Evolutionary conservation across 2,329 filamentous ascomycete genomes (phyloP).

Genomic region (Epicoccum nigrum): DNA sequence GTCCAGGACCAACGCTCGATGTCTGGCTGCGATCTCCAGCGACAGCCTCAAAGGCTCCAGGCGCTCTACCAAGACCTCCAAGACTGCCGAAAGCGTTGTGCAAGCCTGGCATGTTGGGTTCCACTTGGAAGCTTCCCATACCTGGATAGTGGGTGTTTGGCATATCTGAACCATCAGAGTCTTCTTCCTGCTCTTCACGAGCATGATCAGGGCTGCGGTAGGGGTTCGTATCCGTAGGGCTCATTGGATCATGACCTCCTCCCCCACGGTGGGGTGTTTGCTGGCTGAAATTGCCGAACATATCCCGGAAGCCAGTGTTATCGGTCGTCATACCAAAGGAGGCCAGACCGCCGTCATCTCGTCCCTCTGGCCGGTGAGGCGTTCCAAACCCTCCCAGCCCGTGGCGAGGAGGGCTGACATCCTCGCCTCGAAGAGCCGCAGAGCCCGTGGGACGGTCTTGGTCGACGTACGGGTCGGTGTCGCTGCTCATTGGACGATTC

Average conservation of each 20-base stretch:
- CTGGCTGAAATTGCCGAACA: constrained; percentile 63
- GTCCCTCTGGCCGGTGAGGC: constrained; percentile 55
- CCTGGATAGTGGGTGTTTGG: constrained; percentile 58
- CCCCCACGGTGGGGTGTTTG: constrained; percentile 58
- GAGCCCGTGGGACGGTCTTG: constrained; percentile 70
- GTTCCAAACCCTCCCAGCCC: constrained; percentile 52
- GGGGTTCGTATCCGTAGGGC: constrained; percentile 94
- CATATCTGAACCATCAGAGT: constrained; percentile 62
- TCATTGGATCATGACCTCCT: constrained; percentile 71
- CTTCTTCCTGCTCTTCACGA: constrained; percentile 67
- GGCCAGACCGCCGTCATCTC: constrained; percentile 65
- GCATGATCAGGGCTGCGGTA: constrained; percentile 89
- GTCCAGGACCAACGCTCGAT: constrained; percentile 78
- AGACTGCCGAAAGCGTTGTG: constrained; percentile 62
- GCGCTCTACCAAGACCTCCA: constrained; percentile 55
- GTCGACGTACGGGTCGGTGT: constrained; percentile 76
- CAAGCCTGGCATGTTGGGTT: constrained; percentile 52
- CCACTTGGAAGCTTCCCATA: constrained; percentile 59
- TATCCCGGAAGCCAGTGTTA: constrained; percentile 62
- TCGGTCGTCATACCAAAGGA: constrained; percentile 66
- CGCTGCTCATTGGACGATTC: constrained; percentile 61
- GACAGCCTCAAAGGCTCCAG: constrained; percentile 59
- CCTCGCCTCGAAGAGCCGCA: constrained; percentile 77
- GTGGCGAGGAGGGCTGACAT: constrained; percentile 64
- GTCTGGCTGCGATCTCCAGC: constrained; percentile 91